Evolutionary conservation across 1,284 basidiomycete genomes (phyloP).

Genomic region (Gastroboletus turbinatus): DNA sequence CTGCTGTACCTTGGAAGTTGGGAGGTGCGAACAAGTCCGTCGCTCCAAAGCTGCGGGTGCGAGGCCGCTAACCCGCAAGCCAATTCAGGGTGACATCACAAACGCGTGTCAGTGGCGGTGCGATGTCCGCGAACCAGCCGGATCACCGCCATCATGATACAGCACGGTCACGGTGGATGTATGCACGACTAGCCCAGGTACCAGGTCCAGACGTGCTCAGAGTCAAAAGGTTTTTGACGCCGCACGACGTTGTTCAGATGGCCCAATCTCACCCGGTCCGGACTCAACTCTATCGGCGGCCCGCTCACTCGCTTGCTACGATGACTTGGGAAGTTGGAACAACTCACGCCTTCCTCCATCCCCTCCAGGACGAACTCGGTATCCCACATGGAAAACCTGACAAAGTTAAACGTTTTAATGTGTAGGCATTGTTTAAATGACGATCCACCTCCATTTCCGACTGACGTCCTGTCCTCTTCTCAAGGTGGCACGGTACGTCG

Average conservation of each 20-base stretch:
- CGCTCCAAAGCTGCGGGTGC: conserved; percentile 12
- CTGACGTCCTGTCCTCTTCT: conserved; percentile 1
- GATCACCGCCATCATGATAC: conserved; percentile 11
- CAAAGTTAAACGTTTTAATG: conserved; percentile 72
- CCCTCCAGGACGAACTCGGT: not conserved
- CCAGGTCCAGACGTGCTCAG: not conserved
- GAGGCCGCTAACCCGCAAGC: conserved; percentile 1
- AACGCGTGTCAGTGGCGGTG: conserved; percentile 31
- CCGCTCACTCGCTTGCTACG: conserved; percentile 1
- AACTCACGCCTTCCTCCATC: not conserved
- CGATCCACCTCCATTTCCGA: not conserved
- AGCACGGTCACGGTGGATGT: no score
- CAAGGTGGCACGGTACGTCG: conserved; percentile 63
- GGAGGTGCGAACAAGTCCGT: not conserved
- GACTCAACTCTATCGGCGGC: not conserved
- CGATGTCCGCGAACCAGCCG: conserved; percentile 2
- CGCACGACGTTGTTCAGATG: not conserved
- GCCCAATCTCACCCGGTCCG: conserved; percentile 2
- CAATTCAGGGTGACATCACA: conserved; percentile 32
- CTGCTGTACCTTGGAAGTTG: not conserved
- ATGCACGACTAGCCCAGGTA: no score
- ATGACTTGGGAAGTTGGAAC: not conserved
- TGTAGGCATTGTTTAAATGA: conserved; percentile 44
- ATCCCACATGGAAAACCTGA: conserved; percentile 38
- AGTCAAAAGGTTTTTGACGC: not conserved